Evolutionary conservation across 2,329 filamentous ascomycete genomes (phyloP).

Genomic region (Phyllosticta capitalensis): DNA sequence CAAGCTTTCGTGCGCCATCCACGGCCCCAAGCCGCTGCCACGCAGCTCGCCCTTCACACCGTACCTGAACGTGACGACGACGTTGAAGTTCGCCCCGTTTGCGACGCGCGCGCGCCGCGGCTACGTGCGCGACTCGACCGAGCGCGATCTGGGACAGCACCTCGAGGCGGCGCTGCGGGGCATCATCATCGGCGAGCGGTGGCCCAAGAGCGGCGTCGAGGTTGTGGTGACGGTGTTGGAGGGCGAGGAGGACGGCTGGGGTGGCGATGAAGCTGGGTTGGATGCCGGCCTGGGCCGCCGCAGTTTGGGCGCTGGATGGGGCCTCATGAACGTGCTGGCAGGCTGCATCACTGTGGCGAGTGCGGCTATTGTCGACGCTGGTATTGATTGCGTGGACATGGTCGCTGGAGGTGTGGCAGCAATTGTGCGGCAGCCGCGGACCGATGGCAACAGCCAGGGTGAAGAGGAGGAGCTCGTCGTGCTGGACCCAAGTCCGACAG

Average conservation of each 20-base stretch:
- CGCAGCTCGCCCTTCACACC: slow-evolving; percentile 86
- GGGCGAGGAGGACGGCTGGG: slow-evolving; percentile 73
- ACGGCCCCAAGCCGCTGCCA: slow-evolving; percentile 84
- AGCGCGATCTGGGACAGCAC: slow-evolving; percentile 84
- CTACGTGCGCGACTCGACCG: slow-evolving; percentile 74
- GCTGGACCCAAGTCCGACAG: slow-evolving; percentile 72
- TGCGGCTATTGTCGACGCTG: slow-evolving; percentile 85
- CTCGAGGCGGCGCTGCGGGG: slow-evolving; percentile 84
- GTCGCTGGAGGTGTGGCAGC: slow-evolving; percentile 85
- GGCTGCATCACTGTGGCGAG: slow-evolving; percentile 91
- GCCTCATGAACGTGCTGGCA: slow-evolving; percentile 81
- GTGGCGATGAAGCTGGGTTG: slow-evolving; percentile 41
- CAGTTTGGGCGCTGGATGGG: slow-evolving; percentile 52
- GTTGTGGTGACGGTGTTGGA: slow-evolving; percentile 88
- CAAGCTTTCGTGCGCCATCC: slow-evolving; percentile 87
- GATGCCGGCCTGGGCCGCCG: slow-evolving; percentile 35
- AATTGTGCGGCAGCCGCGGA: slow-evolving; percentile 43
- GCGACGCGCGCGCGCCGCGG: slow-evolving; percentile 73
- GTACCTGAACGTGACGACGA: slow-evolving; percentile 81
- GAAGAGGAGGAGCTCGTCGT: slow-evolving; percentile 43
- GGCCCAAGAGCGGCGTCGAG: slow-evolving; percentile 98
- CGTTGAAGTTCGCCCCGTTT: slow-evolving; percentile 95
- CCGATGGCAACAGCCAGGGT: slow-evolving; percentile 17
- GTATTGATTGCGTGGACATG: slow-evolving; percentile 89
- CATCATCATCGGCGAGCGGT: slow-evolving; percentile 83